Evolutionary conservation across 768 basidiomycete genomes (phyloP).

Genomic region (Podaxis sp.): DNA sequence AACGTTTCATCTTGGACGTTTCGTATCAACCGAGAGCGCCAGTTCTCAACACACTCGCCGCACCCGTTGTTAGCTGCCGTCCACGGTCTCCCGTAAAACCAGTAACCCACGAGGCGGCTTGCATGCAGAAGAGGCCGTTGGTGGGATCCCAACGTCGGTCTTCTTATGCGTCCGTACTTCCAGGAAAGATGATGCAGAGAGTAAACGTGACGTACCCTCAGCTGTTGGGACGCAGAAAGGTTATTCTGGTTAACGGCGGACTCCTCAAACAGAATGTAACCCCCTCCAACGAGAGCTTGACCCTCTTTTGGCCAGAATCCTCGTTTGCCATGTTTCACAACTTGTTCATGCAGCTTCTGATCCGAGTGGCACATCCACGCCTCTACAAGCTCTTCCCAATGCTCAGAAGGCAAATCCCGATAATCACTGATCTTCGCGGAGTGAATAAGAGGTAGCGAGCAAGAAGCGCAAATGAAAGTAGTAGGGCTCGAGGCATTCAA

Average conservation of each 20-base stretch:
- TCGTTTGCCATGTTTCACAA: slow-evolving; percentile 53
- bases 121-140: slow-evolving; percentile 49
- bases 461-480: slow-evolving; percentile 76
- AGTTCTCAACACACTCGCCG: slow-evolving; percentile 32
- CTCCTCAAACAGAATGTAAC: slow-evolving; percentile 80
- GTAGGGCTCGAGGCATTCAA: slow-evolving; percentile 55
- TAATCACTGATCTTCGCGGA: slow-evolving; percentile 51
- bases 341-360: slow-evolving; percentile 75
- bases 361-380: slow-evolving; percentile 98
- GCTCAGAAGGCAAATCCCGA: slow-evolving; percentile 89
- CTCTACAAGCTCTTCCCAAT: slow-evolving; percentile 97
- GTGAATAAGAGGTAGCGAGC: slow-evolving; percentile 74
- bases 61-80: slow-evolving; percentile 21
- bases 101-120: slow-evolving; percentile 20
- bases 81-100: slow-evolving; percentile 13
- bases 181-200: slow-evolving; percentile 16
- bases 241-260: slow-evolving; percentile 54
- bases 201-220: slow-evolving; percentile 52
- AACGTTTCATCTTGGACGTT: slow-evolving; percentile 72
- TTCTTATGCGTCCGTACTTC: slow-evolving; percentile 81
- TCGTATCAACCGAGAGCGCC: slow-evolving; percentile 87
- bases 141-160: slow-evolving; percentile 71
- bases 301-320: slow-evolving; percentile 79
- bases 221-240: slow-evolving; percentile 41
- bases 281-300: slow-evolving; percentile 85